Conservation (phyloP, 257 asterid species). For the Solanum virginianum region DNA sequence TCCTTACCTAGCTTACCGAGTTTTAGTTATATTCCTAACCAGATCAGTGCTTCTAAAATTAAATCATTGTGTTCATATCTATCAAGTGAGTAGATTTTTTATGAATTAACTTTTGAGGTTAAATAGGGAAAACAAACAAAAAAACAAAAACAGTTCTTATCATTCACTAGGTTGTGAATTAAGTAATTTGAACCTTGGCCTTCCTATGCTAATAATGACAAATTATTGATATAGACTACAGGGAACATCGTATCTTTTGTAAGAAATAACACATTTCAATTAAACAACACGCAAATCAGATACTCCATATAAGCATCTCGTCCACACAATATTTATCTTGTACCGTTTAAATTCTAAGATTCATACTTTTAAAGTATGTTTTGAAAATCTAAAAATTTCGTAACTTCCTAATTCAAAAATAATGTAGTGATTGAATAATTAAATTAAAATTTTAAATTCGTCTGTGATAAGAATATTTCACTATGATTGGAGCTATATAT, state of each 20-base stretch:
- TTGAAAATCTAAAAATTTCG: background rate
- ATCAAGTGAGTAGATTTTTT: no score
- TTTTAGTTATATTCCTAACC: no score
- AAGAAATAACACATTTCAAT: background rate
- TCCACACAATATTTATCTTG: background rate
- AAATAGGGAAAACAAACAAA: background rate
- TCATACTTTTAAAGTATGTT: no score
- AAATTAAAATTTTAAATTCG: background rate
- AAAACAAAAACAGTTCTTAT: background rate
- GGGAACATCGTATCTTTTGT: background rate
- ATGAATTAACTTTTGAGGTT: background rate
- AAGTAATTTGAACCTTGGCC: background rate
- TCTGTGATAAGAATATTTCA: background rate
- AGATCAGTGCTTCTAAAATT: no score
- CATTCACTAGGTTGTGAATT: background rate
- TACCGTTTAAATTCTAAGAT: background rate
- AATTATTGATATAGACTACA: background rate
- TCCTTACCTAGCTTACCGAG: no score
- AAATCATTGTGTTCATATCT: no score
- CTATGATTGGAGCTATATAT: background rate
- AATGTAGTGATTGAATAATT: background rate
- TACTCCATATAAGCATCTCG: background rate
- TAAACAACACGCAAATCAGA: background rate
- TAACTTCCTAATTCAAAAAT: background rate
- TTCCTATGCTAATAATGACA: background rate